Base-by-base conservation (phyloP, 306 rosid species). In the Trifolium repens region DNA sequence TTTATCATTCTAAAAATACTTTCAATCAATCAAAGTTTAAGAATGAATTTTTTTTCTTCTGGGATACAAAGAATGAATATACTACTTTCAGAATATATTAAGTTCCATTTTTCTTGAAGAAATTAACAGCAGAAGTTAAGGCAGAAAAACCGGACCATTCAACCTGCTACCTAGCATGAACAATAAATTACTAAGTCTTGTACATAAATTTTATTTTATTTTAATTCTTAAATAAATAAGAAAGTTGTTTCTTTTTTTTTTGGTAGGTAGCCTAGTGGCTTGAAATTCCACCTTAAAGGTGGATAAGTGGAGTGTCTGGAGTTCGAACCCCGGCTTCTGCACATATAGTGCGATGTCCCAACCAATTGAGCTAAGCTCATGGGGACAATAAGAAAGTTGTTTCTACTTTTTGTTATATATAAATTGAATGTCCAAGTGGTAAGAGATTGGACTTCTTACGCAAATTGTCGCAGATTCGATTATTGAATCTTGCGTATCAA, bases 111-210 rank as follows among this genome's bases (percentile, higher is more conserved):
- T 9, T 37, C 71, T 27, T 19, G 40, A 42, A 61, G 15, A 35
- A 71, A 42, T 34, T 70, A 65, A 71, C 58, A 35, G 67, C 78
- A 69, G 63, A 73, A 72, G 60, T 77, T 73, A 53, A 3, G 82
- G 80, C 80, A 69, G 61, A 74, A 64, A 78, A 63, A 40, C 66
- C 15, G 80, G 34, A 69, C 53, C 69, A 77, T 78, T 68, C 70
- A 59, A 57, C 40, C 65, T 27, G 16, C 63, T 62, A 73, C 49
- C 30, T 66, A 66, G 35, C 71, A 19, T 40, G 50, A 19, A 42
- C 3, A 19, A 42, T 66, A 66, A 5, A 4, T 63, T 63, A 35
- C 32, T 19, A 19, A n/a, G 47, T 53, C 12, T 52, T 16, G 15
- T 5, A 16, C 12, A 53, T 53, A 17, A n/a, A 53, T 8, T 17